Evolutionary conservation across 306 rosid genomes (phyloP), one percentile per base, ranked within the genome.

Genomic region (Prunus armeniaca): DNA sequence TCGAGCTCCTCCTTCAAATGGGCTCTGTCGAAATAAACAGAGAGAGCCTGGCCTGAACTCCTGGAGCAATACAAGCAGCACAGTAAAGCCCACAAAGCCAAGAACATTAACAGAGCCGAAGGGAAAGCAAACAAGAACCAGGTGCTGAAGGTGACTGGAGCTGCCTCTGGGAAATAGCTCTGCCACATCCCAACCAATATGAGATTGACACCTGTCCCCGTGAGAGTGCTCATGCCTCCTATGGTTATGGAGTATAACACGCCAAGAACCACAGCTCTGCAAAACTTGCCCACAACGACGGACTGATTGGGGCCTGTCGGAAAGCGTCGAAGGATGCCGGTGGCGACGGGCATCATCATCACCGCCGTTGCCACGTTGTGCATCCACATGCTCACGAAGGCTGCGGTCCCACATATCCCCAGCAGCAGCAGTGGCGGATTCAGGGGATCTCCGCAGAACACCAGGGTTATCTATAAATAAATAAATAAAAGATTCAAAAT

Each of bases 351-450:
- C 91, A 91, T 90, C 98, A 93, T 91, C 90, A 93, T 77, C 76
- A 89, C 90, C 13, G 96, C 88, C 0, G 92, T 77, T 5, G 98
- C 93, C 80, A 86, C 88, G 82, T 93, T 89, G 93, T 91, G 98
- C 81, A 93, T 78, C 98, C 98, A 93, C 97, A 93, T 91, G 89
- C 98, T 91, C 3, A 93, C 84, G 57, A 93, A 93, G 43, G 90
- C 90, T 69, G 95, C 34, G 27, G 91, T 89, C 32, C 83, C 93
- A 9, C 93, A 86, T n/a, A 89, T 78, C 43, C 97, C 98, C 32
- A 93, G 72, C 5, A 93, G 67, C 0, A 93, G 56, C 11, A 91
- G 32, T 5, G 93, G 73, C n/a, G 93, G 96, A 67, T 83, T 91
- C 67, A 93, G 22, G 0, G 96, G 93, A 6, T 91, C 93, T 10